phyloP scores from a whole-genome alignment of 768 basidiomycete species.

The Boletus coccyginus region DNA sequence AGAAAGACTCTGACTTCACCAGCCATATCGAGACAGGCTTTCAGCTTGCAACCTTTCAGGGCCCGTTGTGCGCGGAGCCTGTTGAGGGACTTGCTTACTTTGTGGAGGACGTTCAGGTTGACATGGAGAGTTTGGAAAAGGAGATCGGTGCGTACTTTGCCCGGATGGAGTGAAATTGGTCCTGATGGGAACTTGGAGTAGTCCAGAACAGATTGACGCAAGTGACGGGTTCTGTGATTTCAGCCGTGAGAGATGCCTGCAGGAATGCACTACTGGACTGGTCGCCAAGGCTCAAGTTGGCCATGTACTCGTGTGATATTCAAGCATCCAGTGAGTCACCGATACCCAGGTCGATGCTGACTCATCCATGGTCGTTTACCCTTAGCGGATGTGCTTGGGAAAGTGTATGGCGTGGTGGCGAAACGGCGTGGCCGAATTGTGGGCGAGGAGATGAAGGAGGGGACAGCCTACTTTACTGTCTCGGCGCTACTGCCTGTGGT shows the following conservation, averaged over 20 bases:
- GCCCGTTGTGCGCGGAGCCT: constrained; percentile 93
- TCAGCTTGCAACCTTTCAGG: constrained; percentile 91
- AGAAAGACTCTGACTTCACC: constrained; percentile 60
- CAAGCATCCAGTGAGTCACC: constrained; percentile 85
- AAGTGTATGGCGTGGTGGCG: constrained; percentile 94
- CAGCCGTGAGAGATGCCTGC: constrained; percentile 86
- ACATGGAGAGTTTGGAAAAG: constrained; percentile 54
- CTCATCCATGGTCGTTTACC: not conserved
- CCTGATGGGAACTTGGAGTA: constrained; percentile 32
- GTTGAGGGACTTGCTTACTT: constrained; percentile 92
- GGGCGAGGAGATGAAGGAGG: constrained; percentile 98
- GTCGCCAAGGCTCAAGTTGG: constrained; percentile 95
- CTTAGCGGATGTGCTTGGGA: constrained; percentile 92
- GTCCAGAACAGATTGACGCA: constrained; percentile 81
- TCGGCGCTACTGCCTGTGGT: constrained; percentile 90
- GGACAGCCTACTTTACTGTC: constrained; percentile 91
- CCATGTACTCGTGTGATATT: constrained; percentile 99
- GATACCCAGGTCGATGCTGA: constrained; percentile 5
- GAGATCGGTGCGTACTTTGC: constrained; percentile 56
- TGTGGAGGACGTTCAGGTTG: constrained; percentile 70
- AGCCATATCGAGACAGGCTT: constrained; percentile 89
- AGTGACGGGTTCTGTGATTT: constrained; percentile 87
- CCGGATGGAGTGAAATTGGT: not conserved
- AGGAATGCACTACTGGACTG: constrained; percentile 90
- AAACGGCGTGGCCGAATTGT: constrained; percentile 89